Evolutionary conservation across 2,329 filamentous ascomycete species (phyloP), one percentile per base, ranked within the genome.

Genomic region (Sordariomycetes sp.): DNA sequence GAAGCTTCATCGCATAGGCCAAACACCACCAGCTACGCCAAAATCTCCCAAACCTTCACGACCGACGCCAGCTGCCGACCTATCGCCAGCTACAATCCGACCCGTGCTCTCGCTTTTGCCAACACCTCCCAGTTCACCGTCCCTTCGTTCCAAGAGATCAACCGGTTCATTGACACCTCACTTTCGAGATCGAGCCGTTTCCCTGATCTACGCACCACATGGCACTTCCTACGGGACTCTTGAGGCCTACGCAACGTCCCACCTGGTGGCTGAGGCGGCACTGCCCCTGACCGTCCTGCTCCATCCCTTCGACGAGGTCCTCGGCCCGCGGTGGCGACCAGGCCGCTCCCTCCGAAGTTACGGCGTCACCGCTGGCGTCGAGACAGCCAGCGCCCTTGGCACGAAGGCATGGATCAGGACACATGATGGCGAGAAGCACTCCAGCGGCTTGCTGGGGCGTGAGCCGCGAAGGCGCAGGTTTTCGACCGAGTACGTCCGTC

Each of bases 161-260:
- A 44, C 50, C 5, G 50, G 54, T 2, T 58, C 57, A 2, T 42
- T 60, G 5, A 41, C 54, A 3, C 42, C 57, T 44, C 34, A 50
- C 46, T 49, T 40, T 50, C 55, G 45, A 52, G 56, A 57, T 33
- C 49, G 55, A 42, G 67, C 74, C 3, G 50, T 82, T 15, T 80
- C 75, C 1, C 55, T 82, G 27, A 58, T 83, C 32, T 83, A 76
- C 53, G 75, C 75, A 0, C 78, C 79, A 0, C 76, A 82, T 46
- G 78, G 78, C 10, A 69, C 76, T 25, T 59, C 66, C 0, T 74
- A 72, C 44, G 49, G 62, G 5, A 58, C 65, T 16, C 57, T 84
- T 8, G 55, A 63, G 20, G 57, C 69, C 6, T 83, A 79, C 47
- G 64, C 68, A 6, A 64, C 67, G 3, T 63, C 66, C 1, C 72